A percentile compares a stretch with the other conserved stretches of the same genome.
These are phyloP conservation scores for Plasmodium sp. DNA, from an alignment of 169 alveolate species.

Conservation along the genomic window DNA sequence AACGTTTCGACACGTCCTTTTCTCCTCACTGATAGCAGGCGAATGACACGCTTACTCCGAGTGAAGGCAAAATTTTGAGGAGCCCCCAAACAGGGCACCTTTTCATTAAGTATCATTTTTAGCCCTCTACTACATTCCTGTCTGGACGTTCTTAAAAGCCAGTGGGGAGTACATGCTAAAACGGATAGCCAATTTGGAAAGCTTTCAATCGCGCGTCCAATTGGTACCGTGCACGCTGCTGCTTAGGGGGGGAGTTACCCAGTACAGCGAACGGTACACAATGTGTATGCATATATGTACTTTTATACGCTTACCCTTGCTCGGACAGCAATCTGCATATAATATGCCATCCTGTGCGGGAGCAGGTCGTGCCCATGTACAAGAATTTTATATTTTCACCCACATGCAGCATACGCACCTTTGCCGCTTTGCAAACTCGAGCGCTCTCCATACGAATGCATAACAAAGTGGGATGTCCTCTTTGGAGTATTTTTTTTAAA, in stretches of 20 bases:
- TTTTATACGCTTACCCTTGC: neutral
- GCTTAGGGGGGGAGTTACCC: neutral
- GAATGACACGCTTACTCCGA: neutral
- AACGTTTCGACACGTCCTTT: neutral
- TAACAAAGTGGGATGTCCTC: neutral
- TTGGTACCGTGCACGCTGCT: neutral
- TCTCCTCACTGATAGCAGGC: neutral
- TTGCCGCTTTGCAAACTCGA: neutral
- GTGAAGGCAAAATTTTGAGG: neutral
- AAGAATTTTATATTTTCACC: neutral
- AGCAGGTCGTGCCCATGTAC: neutral
- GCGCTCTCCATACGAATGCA: neutral
- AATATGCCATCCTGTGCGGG: neutral
- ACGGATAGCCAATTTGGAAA: neutral
- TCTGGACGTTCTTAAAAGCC: neutral
- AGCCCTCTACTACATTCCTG: neutral
- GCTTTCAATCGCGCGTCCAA: neutral
- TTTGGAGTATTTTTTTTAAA: neutral
- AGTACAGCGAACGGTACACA: neutral
- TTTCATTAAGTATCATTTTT: neutral
- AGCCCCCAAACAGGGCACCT: neutral
- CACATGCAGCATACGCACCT: neutral
- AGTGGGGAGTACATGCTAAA: neutral
- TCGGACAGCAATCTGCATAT: neutral
- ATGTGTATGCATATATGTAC: neutral